Evolutionary conservation across 495 filamentous ascomycete genomes (phyloP).

Genomic region (Xylaria intraflava): DNA sequence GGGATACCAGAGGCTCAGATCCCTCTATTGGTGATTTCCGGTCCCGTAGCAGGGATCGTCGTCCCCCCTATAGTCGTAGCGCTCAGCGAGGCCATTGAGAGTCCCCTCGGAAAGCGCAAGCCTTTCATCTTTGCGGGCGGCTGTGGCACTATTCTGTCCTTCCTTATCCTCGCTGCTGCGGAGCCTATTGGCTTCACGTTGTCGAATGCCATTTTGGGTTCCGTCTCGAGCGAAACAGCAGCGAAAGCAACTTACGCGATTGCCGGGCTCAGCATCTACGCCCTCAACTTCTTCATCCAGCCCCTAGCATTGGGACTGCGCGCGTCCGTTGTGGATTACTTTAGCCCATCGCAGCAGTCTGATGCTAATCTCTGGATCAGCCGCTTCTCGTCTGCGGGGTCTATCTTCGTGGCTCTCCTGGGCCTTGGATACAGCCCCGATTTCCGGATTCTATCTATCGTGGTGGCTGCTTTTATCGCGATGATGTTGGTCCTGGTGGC

Average conservation of each 20-base stretch:
- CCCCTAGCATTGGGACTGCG: background rate
- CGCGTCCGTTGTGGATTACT: background rate
- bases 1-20: background rate
- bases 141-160: background rate
- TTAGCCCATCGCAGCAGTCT: background rate
- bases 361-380: background rate
- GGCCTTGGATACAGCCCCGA: background rate
- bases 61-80: background rate
- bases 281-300: background rate
- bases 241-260: background rate
- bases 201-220: background rate
- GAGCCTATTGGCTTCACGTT: background rate
- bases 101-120: background rate
- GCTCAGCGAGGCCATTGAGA: background rate
- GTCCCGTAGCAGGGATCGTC: background rate
- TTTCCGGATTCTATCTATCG: background rate
- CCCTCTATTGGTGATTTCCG: background rate
- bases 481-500: background rate
- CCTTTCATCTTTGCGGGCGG: background rate
- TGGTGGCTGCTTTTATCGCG: background rate
- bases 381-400: background rate
- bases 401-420: background rate
- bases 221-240: background rate
- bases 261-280: background rate
- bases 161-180: background rate